Evolutionary conservation across 768 basidiomycete species (phyloP).

Genomic region (Obba rivulosa): DNA sequence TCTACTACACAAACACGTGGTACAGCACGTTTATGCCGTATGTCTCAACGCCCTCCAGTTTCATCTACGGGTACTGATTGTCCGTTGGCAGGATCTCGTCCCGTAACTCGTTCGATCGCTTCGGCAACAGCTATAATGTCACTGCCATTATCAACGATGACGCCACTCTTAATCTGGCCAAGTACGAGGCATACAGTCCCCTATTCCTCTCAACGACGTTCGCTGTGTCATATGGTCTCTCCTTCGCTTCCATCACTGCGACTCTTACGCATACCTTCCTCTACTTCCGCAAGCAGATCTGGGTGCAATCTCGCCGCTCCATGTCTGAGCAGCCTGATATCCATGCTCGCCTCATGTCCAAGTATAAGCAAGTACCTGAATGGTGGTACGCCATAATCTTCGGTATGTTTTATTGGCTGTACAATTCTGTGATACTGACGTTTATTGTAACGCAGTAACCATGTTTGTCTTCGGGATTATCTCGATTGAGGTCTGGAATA

Average conservation of each 20-base stretch:
- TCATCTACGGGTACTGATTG: background rate
- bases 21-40: conserved; percentile 32
- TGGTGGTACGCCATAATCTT: conserved; percentile 47
- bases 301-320: conserved; percentile 36
- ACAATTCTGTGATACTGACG: background rate
- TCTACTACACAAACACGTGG: conserved; percentile 35
- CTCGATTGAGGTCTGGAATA: conserved; percentile 60
- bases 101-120: conserved; percentile 37
- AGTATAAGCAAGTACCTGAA: conserved; percentile 42
- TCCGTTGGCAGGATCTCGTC: conserved; percentile 23
- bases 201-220: conserved; percentile 48
- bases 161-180: conserved; percentile 28
- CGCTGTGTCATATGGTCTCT: conserved; percentile 46
- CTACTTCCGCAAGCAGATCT: conserved; percentile 42
- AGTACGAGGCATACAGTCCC: conserved; percentile 39
- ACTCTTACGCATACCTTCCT: conserved; percentile 40
- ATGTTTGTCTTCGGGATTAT: conserved; percentile 60
- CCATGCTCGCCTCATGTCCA: conserved; percentile 43
- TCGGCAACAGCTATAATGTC: conserved; percentile 36
- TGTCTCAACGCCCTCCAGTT: conserved; percentile 15
- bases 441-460: conserved; percentile 29
- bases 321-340: conserved; percentile 45
- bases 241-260: conserved; percentile 34
- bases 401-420: conserved; percentile 17
- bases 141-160: conserved; percentile 32